Evolutionary conservation across 352 stramenopile species (phyloP), one percentile per base, ranked within the genome.

Genomic region (Globisporangium spinosum): DNA sequence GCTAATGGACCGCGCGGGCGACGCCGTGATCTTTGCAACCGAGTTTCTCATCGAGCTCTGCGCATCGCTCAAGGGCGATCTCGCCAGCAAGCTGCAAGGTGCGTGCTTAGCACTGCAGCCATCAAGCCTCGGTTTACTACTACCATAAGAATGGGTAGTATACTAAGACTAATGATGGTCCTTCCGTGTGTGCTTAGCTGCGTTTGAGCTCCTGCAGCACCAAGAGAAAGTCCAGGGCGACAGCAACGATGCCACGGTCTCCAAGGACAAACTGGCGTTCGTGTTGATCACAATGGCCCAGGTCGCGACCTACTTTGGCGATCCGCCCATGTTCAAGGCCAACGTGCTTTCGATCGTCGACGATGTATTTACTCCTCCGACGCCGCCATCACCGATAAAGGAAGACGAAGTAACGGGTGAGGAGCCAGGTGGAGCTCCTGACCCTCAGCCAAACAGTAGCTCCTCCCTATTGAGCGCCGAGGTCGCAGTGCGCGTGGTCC

Each of bases 1-100:
- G 13, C 72, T 91, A 43, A 61, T 91, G 65, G 83, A 91, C 71
- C 72, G 72, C 9, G 89, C 81, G 0, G 81, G 81, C 0, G 81
- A 90, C 45, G 83, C 88, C 5, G 66, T 77, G 1, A 68, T 91
- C 32, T 54, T 80, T 22, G 64, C 71, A 0, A 58, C 71, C 2
- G 74, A 89, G 58, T 78, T 91, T 29, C 74, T 86, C 8, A 73
- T 90, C 40, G 78, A 67, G 1, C 67, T 71, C 10, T 79, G 77
- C 3, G 22, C 77, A 29, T 59, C 90, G 25, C 73, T 91, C 6
- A 73, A 73, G 35, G 78, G 79, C 6, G 70, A 81, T 1, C 64
- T 91, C 17, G 0, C 40, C 10, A 60, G 61, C 35, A 87, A 89
- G 40, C 63, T 91, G 0, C 70, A 87, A 49, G 68, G 71, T 91